These are phyloP conservation scores for Anisogramma anomala DNA, from an alignment of 2,329 filamentous ascomycete genomes.

Conservation along the genomic window DNA sequence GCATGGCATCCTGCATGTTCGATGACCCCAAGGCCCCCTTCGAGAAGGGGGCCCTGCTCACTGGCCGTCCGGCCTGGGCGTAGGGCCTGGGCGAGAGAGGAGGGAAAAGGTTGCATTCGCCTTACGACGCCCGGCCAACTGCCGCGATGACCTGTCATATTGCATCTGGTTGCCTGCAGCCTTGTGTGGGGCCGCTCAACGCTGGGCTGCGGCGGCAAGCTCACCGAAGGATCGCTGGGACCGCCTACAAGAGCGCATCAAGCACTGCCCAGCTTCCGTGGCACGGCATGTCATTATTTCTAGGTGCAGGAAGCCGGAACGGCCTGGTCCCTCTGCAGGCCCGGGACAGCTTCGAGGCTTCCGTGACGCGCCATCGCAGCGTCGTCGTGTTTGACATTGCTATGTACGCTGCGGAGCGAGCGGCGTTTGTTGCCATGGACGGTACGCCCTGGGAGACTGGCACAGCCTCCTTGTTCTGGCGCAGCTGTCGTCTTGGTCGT, in stretches of 20 bases:
- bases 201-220: background rate
- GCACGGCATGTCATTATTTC: background rate
- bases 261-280: background rate
- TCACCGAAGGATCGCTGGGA: background rate
- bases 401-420: background rate
- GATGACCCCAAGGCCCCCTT: constrained; percentile 3
- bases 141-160: constrained; percentile 14
- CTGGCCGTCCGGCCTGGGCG: no score
- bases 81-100: background rate
- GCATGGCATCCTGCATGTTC: constrained; percentile 9
- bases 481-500: background rate
- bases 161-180: constrained; percentile 8
- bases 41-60: constrained; percentile 1
- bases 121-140: constrained; percentile 11
- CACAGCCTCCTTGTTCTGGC: background rate
- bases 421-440: background rate
- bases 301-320: background rate
- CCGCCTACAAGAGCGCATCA: background rate
- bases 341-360: constrained; percentile 2
- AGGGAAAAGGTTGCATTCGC: constrained; percentile 8
- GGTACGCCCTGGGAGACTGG: background rate
- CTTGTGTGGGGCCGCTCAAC: constrained; percentile 3
- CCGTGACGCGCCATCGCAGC: background rate
- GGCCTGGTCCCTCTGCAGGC: background rate
- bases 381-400: constrained; percentile 2